phyloP scores from a whole-genome alignment of 2,329 filamentous ascomycete genomes.

The Cladosporium austrohemisphaericum region DNA sequence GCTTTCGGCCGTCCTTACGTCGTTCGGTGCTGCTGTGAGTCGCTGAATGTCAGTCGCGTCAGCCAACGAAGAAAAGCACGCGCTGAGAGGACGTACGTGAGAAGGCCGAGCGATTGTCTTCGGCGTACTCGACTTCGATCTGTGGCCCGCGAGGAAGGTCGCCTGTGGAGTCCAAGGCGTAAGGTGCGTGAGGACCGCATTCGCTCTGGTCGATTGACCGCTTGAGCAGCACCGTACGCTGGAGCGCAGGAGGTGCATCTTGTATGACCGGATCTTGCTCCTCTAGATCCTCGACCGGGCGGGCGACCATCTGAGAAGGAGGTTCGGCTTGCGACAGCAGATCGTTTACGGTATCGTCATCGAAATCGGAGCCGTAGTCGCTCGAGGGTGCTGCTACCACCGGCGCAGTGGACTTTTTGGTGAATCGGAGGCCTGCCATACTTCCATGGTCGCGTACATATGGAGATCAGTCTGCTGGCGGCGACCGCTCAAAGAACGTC shows the following conservation, averaged over 20 bases:
- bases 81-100: slow-evolving; percentile 25
- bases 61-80: slow-evolving; percentile 36
- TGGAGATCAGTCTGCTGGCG: not conserved
- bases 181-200: not conserved
- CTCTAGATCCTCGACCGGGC: slow-evolving; percentile 18
- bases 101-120: slow-evolving; percentile 34
- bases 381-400: slow-evolving; percentile 36
- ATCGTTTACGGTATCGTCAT: slow-evolving; percentile 52
- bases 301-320: slow-evolving; percentile 22
- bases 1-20: not conserved
- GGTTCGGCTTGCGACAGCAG: slow-evolving; percentile 46
- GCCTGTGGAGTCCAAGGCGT: not conserved
- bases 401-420: not conserved
- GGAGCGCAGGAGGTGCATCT: slow-evolving; percentile 20
- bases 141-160: slow-evolving; percentile 22
- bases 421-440: slow-evolving; percentile 10
- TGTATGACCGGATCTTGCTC: slow-evolving; percentile 22
- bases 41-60: slow-evolving; percentile 30
- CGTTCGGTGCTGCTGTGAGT: slow-evolving; percentile 25
- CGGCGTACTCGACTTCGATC: slow-evolving; percentile 44
- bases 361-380: slow-evolving; percentile 64
- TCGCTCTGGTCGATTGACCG: slow-evolving; percentile 8
- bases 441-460: slow-evolving; percentile 11
- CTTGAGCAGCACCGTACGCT: slow-evolving; percentile 6
- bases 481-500: not conserved